Evolutionary conservation across 2,329 filamentous ascomycete genomes (phyloP).

Genomic region (Lachnellula subtilissima): DNA sequence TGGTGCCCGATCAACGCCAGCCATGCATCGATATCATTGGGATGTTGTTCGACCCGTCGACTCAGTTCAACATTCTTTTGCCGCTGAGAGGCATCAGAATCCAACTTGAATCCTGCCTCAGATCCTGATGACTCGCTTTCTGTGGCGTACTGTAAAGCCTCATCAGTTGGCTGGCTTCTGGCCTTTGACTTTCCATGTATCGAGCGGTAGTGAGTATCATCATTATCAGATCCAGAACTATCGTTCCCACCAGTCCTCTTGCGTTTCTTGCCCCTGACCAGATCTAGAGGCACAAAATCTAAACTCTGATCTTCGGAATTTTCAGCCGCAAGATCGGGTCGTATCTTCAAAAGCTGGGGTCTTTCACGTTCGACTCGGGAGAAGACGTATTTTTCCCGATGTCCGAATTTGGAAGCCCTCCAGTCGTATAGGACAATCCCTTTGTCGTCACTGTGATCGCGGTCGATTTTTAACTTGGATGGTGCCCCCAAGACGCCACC

Average conservation of each 20-base stretch:
- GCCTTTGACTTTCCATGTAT: conserved; percentile 59
- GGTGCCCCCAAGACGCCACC: conserved; percentile 67
- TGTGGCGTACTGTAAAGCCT: conserved; percentile 41
- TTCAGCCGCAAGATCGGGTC: conserved; percentile 27
- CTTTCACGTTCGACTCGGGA: conserved; percentile 37
- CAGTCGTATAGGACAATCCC: conserved; percentile 43
- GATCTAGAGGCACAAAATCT: conserved; percentile 46
- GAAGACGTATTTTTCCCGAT: conserved; percentile 42
- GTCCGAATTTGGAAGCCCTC: conserved; percentile 31
- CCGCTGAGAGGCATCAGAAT: conserved; percentile 41
- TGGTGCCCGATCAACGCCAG: conserved; percentile 75
- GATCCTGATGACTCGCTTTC: conserved; percentile 38
- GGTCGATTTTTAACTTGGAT: conserved; percentile 59
- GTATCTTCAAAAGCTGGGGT: conserved; percentile 39
- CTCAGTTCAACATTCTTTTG: conserved; percentile 58
- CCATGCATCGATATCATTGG: conserved; percentile 68
- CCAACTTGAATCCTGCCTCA: conserved; percentile 33
- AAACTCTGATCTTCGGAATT: conserved; percentile 23
- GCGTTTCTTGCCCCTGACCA: conserved; percentile 31
- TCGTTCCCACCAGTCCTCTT: conserved; percentile 26
- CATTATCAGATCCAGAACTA: conserved; percentile 42
- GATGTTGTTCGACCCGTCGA: conserved; percentile 58
- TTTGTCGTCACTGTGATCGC: conserved; percentile 46
- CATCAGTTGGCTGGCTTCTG: conserved; percentile 26
- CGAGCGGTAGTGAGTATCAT: conserved; percentile 56